phyloP scores from a whole-genome alignment of 805 yeast genomes.

The Candida hispaniensis region DNA sequence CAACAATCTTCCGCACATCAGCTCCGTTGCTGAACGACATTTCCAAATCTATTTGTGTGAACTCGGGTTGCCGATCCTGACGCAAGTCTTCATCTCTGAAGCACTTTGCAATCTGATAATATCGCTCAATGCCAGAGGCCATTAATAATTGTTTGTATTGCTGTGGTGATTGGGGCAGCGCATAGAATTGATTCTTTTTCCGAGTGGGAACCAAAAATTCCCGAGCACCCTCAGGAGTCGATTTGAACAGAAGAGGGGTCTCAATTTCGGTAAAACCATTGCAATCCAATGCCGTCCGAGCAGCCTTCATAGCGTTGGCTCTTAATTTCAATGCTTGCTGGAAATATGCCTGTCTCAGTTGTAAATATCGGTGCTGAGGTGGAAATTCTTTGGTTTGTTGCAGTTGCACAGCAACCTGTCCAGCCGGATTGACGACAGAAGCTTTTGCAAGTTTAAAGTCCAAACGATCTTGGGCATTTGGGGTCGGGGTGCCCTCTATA shows the following conservation, averaged over 20 bases:
- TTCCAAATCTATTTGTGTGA: slow-evolving; percentile 94
- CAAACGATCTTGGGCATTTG: not conserved
- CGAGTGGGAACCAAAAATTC: slow-evolving; percentile 94
- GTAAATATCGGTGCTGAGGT: slow-evolving; percentile 70
- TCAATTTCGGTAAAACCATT: slow-evolving; percentile 68
- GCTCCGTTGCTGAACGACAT: slow-evolving; percentile 67
- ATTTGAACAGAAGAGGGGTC: slow-evolving; percentile 85
- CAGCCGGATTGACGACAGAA: not conserved
- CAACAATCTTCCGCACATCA: slow-evolving; percentile 59
- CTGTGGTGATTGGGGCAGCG: slow-evolving; percentile 95
- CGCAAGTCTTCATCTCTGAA: slow-evolving; percentile 94
- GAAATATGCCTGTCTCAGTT: slow-evolving; percentile 42
- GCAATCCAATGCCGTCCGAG: slow-evolving; percentile 31
- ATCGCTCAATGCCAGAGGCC: slow-evolving; percentile 82
- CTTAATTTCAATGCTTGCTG: slow-evolving; percentile 24
- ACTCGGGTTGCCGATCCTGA: slow-evolving; percentile 94
- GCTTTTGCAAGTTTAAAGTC: not conserved
- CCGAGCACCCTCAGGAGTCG: slow-evolving; percentile 97
- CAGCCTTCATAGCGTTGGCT: slow-evolving; percentile 31
- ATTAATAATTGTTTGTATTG: slow-evolving; percentile 90
- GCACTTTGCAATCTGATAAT: slow-evolving; percentile 87
- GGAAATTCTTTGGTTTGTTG: slow-evolving; percentile 56
- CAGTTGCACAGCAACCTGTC: no score
- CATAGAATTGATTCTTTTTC: slow-evolving; percentile 51
- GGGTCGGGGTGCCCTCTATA: not conserved